These are phyloP conservation scores for Fusarium paranaense DNA, from an alignment of 2,329 filamentous ascomycete species.

Conservation along the genomic window DNA sequence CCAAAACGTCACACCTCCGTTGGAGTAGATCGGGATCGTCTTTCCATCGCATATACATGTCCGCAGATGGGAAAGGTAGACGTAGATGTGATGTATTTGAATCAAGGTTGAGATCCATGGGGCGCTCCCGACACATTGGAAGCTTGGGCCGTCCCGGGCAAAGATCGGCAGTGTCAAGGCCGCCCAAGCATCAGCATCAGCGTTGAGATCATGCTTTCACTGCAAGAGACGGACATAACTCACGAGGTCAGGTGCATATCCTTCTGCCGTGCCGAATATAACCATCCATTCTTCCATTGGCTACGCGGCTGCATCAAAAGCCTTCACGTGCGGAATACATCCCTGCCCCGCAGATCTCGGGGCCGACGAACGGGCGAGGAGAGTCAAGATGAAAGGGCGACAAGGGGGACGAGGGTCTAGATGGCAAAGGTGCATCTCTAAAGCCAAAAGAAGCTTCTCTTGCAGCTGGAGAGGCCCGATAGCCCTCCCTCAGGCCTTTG, in stretches of 20 bases:
- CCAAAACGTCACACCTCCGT: background rate
- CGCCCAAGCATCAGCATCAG: background rate
- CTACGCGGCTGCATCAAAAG: background rate
- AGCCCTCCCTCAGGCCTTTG: background rate
- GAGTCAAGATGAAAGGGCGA: background rate
- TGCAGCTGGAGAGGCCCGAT: background rate
- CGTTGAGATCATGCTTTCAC: background rate
- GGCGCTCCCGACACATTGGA: conserved; percentile 11
- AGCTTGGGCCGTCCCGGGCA: conserved; percentile 19
- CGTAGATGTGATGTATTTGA: background rate
- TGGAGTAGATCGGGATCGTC: background rate
- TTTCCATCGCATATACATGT: background rate
- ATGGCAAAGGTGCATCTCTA: background rate
- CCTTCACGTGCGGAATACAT: conserved; percentile 6
- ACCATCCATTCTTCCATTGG: background rate
- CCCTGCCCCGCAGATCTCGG: background rate
- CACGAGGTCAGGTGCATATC: background rate
- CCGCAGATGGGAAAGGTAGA: background rate
- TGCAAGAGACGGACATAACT: background rate
- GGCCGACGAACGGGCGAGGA: background rate
- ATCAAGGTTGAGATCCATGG: background rate
- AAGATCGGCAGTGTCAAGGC: conserved; percentile 5
- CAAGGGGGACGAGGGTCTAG: background rate
- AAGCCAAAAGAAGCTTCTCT: background rate
- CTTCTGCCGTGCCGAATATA: background rate